Evolutionary conservation across 176 grass and related monocot species (phyloP), one percentile per base, ranked within the genome.

Genomic region (Areca catechu): DNA sequence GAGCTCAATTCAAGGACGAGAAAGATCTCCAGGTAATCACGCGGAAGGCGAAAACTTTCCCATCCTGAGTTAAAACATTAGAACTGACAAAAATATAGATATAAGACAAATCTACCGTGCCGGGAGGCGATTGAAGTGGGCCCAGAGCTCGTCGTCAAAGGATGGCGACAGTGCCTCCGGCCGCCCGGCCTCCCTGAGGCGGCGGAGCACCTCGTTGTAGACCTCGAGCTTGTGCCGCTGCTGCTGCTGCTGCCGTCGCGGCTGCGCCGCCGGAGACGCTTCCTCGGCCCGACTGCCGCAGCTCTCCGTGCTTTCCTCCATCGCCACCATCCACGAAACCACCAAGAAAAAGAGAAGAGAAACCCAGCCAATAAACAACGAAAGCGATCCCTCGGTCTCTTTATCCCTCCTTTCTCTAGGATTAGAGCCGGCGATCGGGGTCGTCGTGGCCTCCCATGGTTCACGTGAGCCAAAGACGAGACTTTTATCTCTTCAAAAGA

Each of bases 121-220:
- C n/a, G 57, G 57, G 29, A 78, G 58, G 49, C 51, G 30, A 63
- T 78, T 55, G 37, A 78, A 78, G 25, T 78, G 75, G 22, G 24
- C 50, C 66, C 75, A 78, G 6, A 78, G 56, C 17, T 48, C 75
- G 20, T 56, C 19, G 4, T 58, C 58, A 29, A 78, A 78, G 30
- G 21, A 25, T 12, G 57, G 27, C 52, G 20, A 2, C 50, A 30
- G 29, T 22, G 15, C 50, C 57, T 78, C 75, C 0, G 75, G 67
- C 16, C 6, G 7, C 20, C 29, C 25, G 17, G 51, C 50, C 21
- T 57, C 58, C 62, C 66, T 49, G 20, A 78, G 75, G 22, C 20
- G 60, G 5, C 62, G 53, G 20, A 78, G 66, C 20, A 78, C 58
- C 29, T 70, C 58, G 4, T 78, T 34, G 29, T 65, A 62, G 9